These are phyloP conservation scores for Neofusicoccum umdonicola DNA, from an alignment of 2,329 filamentous ascomycete genomes.

Conservation along the genomic window DNA sequence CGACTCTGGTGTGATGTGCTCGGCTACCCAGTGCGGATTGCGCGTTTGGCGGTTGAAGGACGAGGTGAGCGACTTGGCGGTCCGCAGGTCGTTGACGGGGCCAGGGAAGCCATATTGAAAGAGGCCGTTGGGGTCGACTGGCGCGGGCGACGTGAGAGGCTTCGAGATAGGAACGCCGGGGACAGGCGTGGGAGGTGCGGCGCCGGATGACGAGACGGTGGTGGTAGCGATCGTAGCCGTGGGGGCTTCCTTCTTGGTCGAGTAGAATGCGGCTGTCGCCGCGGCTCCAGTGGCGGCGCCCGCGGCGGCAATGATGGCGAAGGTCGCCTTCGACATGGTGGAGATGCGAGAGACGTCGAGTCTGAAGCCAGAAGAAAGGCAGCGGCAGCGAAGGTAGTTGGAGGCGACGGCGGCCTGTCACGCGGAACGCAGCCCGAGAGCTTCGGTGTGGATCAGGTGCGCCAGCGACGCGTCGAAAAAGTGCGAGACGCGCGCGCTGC, in stretches of 20 bases:
- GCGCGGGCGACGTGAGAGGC: slow-evolving; percentile 25
- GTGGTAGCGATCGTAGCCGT: slow-evolving; percentile 30
- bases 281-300: slow-evolving; percentile 50
- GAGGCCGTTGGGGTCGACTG: slow-evolving; percentile 51
- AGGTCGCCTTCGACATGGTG: slow-evolving; percentile 51
- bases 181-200: slow-evolving; percentile 26
- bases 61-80: slow-evolving; percentile 74
- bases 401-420: background rate
- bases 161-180: slow-evolving; percentile 24
- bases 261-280: slow-evolving; percentile 48
- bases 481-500: slow-evolving; percentile 13
- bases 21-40: slow-evolving; percentile 88
- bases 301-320: slow-evolving; percentile 49
- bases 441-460: slow-evolving; percentile 2
- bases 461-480: slow-evolving; percentile 9
- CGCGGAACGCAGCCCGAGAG: slow-evolving; percentile 1
- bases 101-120: slow-evolving; percentile 76
- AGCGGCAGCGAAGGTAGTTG: background rate
- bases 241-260: slow-evolving; percentile 32
- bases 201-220: slow-evolving; percentile 26
- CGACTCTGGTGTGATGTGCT: slow-evolving; percentile 92
- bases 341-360: background rate
- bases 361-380: background rate
- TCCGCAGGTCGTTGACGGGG: slow-evolving; percentile 78
- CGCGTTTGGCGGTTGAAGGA: slow-evolving; percentile 85